Percentiles rank a stretch among this genome's conserved stretches.
Conservation (phyloP, 2,329 filamentous ascomycete genomes). For the Cadophora sp. region DNA sequence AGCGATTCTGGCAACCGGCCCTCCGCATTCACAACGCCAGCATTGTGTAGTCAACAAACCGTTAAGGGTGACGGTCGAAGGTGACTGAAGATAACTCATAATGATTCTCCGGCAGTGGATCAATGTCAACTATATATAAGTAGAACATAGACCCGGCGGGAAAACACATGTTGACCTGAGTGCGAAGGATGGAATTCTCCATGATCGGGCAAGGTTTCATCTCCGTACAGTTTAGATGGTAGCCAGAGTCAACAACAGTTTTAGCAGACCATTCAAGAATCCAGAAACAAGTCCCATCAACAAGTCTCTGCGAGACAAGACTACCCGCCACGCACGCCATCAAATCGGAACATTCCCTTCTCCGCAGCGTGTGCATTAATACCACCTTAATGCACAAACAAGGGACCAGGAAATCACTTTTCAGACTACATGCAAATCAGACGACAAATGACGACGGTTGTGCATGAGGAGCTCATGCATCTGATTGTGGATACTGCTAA, state of each 20-base stretch:
- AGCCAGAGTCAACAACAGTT: not conserved
- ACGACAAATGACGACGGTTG: slow-evolving; percentile 9
- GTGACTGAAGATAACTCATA: no score
- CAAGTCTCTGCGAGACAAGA: not conserved
- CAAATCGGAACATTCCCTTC: not conserved
- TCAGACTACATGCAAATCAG: not conserved
- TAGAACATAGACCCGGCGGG: no score
- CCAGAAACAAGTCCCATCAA: not conserved
- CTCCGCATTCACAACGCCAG: no score
- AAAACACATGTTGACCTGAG: not conserved
- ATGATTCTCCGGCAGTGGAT: no score
- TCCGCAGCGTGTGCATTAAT: not conserved
- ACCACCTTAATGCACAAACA: not conserved
- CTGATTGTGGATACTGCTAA: not conserved
- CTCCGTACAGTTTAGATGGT: not conserved
- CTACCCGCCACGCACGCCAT: not conserved
- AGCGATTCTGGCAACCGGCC: no score
- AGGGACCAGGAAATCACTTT: not conserved
- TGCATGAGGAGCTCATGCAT: not conserved
- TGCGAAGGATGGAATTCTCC: not conserved
- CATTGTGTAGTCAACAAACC: no score
- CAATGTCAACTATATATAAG: no score
- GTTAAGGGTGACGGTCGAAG: no score
- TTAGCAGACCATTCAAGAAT: not conserved
- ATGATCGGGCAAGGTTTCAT: not conserved